Base-by-base conservation (phyloP, 2,329 filamentous ascomycete genomes). In the Penicillium hesseltinei region DNA sequence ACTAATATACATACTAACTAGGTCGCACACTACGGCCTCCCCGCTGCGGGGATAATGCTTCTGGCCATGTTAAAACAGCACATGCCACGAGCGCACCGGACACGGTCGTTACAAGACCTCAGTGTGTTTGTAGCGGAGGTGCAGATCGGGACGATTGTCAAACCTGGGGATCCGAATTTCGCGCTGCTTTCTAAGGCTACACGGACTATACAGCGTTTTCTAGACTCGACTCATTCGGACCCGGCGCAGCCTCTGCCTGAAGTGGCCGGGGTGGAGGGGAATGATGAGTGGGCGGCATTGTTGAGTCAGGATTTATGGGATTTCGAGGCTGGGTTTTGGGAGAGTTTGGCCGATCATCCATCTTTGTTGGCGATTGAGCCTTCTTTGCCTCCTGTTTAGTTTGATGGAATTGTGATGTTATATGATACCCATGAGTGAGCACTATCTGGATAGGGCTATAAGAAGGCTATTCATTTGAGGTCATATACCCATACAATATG, bases 71-170 rank as follows among this genome's bases (percentile, higher is more conserved):
- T 72, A 1, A 64, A 66, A 13, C 66, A 64, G 21, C 59, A 62
- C 52, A 62, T 36, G 48, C 60, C 9, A 35, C 59, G 40, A 31
- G 5, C 59, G 58, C n/a, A 62, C 62, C 11, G 62, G 60, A 48
- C 56, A 61, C 7, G 54, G 21, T 35, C 54, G 1, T 54, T 71
- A 1, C 69, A 66, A 42, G 63, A 70, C 21, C 56, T 70, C 17
- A 68, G 61, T 39, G 63, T 70, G 6, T 69, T 72, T n/a, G 67
- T 68, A 2, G 66, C 66, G 7, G 67, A 71, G 49, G 60, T 71
- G 4, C 62, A 66, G 31, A 61, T 65, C 9, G 68, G 68, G 7
- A 63, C 66, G 3, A 65, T 68, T 25, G 63, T 71, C 6, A 61
- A 53, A 19, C 52, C 62, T 0, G 62, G 63, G 5, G 66, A 71